Evolutionary conservation across 352 stramenopile genomes (phyloP).

Genomic region (Halophytophthora batemanensis): DNA sequence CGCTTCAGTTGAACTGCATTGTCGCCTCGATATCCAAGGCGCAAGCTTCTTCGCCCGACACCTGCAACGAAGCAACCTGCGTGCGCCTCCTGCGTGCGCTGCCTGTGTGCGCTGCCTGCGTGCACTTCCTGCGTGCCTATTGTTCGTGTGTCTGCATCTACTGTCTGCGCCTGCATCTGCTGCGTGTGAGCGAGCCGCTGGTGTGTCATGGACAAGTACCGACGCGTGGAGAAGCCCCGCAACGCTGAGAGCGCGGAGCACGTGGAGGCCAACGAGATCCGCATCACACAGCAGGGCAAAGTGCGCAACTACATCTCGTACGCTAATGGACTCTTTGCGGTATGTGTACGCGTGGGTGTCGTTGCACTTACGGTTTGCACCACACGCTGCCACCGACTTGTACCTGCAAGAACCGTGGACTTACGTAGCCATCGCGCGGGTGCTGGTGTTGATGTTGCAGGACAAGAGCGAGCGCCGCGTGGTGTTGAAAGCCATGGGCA

Average conservation of each 20-base stretch:
- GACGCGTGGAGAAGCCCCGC: conserved; percentile 63
- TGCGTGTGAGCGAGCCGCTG: not conserved
- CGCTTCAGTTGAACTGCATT: not conserved
- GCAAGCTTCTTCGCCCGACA: too few species aligned
- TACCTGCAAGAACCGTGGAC: not conserved
- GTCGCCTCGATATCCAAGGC: not conserved
- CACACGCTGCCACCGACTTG: not conserved
- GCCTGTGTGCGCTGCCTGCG: too few species aligned
- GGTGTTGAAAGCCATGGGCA: conserved; percentile 79
- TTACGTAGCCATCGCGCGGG: too few species aligned
- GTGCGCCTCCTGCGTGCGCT: too few species aligned
- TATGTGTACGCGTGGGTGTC: too few species aligned
- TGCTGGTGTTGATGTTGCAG: conserved; percentile 20
- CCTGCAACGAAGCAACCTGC: too few species aligned
- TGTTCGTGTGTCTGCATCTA: not conserved
- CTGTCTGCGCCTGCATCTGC: conserved; percentile 4
- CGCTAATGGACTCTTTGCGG: conserved; percentile 64
- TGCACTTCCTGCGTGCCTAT: too few species aligned
- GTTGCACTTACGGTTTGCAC: too few species aligned
- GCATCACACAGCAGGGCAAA: conserved; percentile 81
- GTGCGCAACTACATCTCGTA: conserved; percentile 82
- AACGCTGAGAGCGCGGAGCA: conserved; percentile 38
- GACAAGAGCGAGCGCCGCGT: conserved; percentile 62
- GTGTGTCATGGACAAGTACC: conserved; percentile 78
- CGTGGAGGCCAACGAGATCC: conserved; percentile 71